A percentile compares a stretch with the other conserved stretches of the same genome.
Conservation (phyloP, 2,329 filamentous ascomycete genomes). For the Pseudocercospora fuligena region DNA sequence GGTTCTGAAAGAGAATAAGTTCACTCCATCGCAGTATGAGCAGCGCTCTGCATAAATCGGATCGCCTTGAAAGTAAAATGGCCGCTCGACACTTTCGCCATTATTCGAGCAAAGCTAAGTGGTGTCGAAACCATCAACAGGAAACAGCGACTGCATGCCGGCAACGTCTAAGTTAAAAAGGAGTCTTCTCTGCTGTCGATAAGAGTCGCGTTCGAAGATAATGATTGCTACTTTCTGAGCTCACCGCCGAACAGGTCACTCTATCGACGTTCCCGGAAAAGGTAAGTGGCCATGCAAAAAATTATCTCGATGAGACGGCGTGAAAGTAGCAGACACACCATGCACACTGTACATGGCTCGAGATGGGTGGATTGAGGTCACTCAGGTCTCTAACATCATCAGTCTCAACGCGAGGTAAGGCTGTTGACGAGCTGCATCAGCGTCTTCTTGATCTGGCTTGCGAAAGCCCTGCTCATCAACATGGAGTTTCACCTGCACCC, state of each 20-base stretch:
- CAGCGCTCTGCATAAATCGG: neutral
- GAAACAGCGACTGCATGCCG: neutral
- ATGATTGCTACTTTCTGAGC: neutral
- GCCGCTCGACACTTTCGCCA: neutral
- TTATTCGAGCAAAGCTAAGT: neutral
- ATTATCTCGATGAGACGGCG: neutral
- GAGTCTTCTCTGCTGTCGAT: neutral
- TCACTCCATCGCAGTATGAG: neutral
- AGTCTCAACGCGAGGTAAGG: neutral
- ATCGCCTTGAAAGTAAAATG: neutral
- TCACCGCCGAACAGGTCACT: neutral
- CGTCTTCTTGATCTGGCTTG: neutral
- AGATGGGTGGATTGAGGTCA: neutral
- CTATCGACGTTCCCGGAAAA: neutral
- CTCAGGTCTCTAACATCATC: neutral
- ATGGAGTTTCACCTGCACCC: neutral
- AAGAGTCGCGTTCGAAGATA: neutral
- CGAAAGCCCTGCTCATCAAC: slow-evolving; percentile 2
- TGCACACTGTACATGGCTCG: neutral
- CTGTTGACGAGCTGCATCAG: neutral
- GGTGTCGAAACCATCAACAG: neutral
- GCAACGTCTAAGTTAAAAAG: neutral
- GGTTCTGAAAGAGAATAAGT: neutral
- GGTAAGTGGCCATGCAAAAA: neutral
- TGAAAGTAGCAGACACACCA: neutral